A percentile compares a stretch with the other conserved stretches of the same genome.
phyloP scores from a whole-genome alignment of 1,284 basidiomycete species.

The Farysia itapuensis region DNA sequence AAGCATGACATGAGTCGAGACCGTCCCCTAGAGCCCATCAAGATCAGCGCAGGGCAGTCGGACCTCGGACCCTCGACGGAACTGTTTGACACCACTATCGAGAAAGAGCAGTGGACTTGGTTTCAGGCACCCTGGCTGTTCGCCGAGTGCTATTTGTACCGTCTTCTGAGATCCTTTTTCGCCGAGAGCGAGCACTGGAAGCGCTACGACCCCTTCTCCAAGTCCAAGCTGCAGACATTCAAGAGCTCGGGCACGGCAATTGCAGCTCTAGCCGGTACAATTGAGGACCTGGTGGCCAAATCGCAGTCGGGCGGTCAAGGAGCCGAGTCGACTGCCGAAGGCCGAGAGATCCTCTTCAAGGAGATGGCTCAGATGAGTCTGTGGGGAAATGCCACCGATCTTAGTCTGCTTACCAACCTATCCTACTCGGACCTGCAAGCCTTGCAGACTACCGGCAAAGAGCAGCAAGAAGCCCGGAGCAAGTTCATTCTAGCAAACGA shows the following conservation, averaged over 20 bases:
- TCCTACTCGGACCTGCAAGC: slow-evolving; percentile 76
- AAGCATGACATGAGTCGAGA: slow-evolving; percentile 90
- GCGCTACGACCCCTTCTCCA: slow-evolving; percentile 78
- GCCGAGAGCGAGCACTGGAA: slow-evolving; percentile 73
- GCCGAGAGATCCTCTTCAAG: slow-evolving; percentile 67
- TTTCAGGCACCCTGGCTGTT: slow-evolving; percentile 85
- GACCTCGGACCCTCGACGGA: slow-evolving; percentile 70
- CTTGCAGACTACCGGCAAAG: slow-evolving; percentile 76
- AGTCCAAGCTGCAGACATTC: slow-evolving; percentile 81
- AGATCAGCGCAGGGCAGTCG: slow-evolving; percentile 17
- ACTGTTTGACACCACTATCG: slow-evolving; percentile 42
- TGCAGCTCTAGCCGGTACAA: slow-evolving; percentile 63
- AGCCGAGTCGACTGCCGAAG: slow-evolving; percentile 30
- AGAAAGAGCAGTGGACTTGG: slow-evolving; percentile 70
- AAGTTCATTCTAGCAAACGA: slow-evolving; percentile 84
- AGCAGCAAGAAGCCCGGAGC: slow-evolving; percentile 44
- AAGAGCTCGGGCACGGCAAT: slow-evolving; percentile 75
- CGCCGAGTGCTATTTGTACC: slow-evolving; percentile 82
- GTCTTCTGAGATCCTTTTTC: slow-evolving; percentile 77
- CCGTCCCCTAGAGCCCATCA: slow-evolving; percentile 67
- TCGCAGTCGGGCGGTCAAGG: slow-evolving; percentile 22
- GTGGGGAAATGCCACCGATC: slow-evolving; percentile 70
- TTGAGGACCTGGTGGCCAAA: slow-evolving; percentile 43
- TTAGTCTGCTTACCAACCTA: slow-evolving; percentile 79
- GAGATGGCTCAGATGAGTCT: slow-evolving; percentile 83